Evolutionary conservation across 2,329 filamentous ascomycete species (phyloP).

Genomic region (Pseudocercospora pini-densiflorae): DNA sequence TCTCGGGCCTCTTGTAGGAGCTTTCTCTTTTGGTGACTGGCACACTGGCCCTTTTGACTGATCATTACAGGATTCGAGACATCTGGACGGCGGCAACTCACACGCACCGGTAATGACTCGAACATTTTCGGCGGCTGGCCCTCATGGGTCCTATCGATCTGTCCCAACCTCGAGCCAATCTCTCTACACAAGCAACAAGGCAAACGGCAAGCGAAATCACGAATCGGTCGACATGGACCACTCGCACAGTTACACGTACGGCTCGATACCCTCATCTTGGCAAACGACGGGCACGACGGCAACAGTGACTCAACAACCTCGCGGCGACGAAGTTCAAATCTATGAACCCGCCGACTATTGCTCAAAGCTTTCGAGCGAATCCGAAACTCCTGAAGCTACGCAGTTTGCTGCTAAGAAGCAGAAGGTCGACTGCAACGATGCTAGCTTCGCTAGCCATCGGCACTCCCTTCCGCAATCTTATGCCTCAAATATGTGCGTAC

Average conservation of each 20-base stretch:
- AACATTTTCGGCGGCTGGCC: slow-evolving; percentile 20
- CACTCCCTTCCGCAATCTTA: slow-evolving; percentile 23
- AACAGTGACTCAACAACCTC: slow-evolving; percentile 14
- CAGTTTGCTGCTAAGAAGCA: slow-evolving; percentile 31
- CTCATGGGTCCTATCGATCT: slow-evolving; percentile 17
- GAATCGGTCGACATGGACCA: slow-evolving; percentile 31
- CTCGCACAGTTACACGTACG: slow-evolving; percentile 32
- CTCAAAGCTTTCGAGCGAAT: slow-evolving; percentile 32
- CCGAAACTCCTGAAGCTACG: slow-evolving; percentile 26
- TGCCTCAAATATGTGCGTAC: slow-evolving; percentile 27
- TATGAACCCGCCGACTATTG: slow-evolving; percentile 37
- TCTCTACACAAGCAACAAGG: slow-evolving; percentile 17
- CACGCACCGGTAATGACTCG: slow-evolving; percentile 24
- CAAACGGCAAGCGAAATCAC: slow-evolving; percentile 34
- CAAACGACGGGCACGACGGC: slow-evolving; percentile 38
- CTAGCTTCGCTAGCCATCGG: slow-evolving; percentile 15
- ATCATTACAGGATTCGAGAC: slow-evolving; percentile 26
- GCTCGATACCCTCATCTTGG: slow-evolving; percentile 25
- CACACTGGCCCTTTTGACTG: slow-evolving; percentile 25
- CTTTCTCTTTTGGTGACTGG: slow-evolving; percentile 20
- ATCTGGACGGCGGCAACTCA: slow-evolving; percentile 18
- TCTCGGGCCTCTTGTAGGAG: slow-evolving; percentile 29
- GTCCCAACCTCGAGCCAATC: slow-evolving; percentile 17
- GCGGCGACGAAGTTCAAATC: slow-evolving; percentile 28
- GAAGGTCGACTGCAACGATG: slow-evolving; percentile 28